Evolutionary conservation across 108 stramenopile species (phyloP).

Genomic region (Hondaea fermentalgiana): DNA sequence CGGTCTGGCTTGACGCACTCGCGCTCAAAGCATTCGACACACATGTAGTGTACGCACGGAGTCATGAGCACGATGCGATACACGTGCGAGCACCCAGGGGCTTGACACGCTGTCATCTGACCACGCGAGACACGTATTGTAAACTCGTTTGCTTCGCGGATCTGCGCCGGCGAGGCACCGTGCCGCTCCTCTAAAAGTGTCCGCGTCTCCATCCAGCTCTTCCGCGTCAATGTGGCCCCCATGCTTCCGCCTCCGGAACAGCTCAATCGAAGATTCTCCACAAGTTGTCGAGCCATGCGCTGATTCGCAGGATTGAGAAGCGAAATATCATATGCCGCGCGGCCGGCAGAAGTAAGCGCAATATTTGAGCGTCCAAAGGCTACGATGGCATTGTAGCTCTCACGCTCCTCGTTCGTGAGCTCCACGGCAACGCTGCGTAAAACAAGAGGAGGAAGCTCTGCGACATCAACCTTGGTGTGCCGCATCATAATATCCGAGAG

Average conservation of each 20-base stretch:
- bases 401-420: neutral
- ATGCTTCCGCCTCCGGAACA: slow-evolving; percentile 3
- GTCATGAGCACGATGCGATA: neutral
- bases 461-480: neutral
- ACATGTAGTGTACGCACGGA: slow-evolving; percentile 1
- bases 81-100: neutral
- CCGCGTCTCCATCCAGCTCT: slow-evolving; percentile 20
- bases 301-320: neutral
- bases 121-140: neutral
- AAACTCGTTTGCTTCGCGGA: neutral
- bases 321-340: neutral
- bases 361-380: neutral
- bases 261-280: neutral
- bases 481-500: neutral
- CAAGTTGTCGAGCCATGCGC: neutral
- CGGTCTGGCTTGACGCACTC: neutral
- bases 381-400: slow-evolving; percentile 4
- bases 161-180: neutral
- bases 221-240: neutral
- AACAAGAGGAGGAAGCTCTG: neutral
- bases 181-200: neutral
- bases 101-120: neutral
- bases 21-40: neutral
- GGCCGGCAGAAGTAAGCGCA: neutral
- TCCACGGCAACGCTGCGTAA: neutral